These are phyloP conservation scores for Yamadazyma sp. DNA, from an alignment of 1,139 yeast species.

Conservation along the genomic window DNA sequence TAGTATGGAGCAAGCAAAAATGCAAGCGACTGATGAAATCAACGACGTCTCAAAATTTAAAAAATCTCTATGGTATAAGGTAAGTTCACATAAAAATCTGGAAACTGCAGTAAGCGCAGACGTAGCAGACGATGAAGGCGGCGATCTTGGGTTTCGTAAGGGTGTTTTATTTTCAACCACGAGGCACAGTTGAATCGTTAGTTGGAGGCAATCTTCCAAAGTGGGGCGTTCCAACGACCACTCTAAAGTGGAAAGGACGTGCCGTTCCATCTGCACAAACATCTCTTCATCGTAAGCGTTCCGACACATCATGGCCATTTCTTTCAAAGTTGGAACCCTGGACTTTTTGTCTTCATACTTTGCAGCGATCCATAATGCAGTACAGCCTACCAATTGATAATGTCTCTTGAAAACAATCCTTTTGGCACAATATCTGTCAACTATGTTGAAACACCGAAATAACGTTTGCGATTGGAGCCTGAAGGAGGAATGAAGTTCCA, in stretches of 20 bases:
- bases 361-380: constrained; percentile 93
- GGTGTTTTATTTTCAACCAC: constrained; percentile 26
- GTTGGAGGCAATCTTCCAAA: constrained; percentile 60
- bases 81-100: constrained; percentile 71
- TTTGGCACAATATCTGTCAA: constrained; percentile 88
- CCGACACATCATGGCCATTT: constrained; percentile 76
- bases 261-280: constrained; percentile 95
- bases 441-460: constrained; percentile 74
- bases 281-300: constrained; percentile 83
- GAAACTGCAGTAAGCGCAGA: constrained; percentile 57
- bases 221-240: constrained; percentile 75
- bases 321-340: constrained; percentile 78
- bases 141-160: constrained; percentile 27
- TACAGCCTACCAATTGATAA: constrained; percentile 89
- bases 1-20: constrained; percentile 70
- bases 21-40: constrained; percentile 67
- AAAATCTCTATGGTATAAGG: constrained; percentile 71
- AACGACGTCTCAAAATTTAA: constrained; percentile 60
- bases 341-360: constrained; percentile 88
- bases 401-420: constrained; percentile 91
- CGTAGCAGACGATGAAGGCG: constrained; percentile 30
- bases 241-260: constrained; percentile 76
- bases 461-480: constrained; percentile 77
- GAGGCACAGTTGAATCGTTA: constrained; percentile 44
- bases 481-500: constrained; percentile 79